Evolutionary conservation across 78 protist genomes (phyloP).

Genomic region (Anaeramoeba ignava): DNA sequence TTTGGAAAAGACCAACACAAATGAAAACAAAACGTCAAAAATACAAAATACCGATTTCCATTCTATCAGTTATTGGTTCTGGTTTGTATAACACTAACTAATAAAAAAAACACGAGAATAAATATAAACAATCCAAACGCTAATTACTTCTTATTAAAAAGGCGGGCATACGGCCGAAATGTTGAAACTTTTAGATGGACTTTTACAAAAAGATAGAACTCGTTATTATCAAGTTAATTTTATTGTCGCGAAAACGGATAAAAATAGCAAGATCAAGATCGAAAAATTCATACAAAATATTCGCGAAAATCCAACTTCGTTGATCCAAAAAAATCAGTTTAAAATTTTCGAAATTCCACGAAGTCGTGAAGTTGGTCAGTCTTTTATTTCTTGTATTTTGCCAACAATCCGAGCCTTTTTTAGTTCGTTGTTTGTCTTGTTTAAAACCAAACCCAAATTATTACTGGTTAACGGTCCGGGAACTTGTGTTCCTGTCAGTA

Average conservation of each 20-base stretch:
- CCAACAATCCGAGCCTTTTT: not conserved
- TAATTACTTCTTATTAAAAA: no score
- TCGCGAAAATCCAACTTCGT: no score
- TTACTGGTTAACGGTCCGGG: not conserved
- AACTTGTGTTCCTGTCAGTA: not conserved
- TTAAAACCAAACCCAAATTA: not conserved
- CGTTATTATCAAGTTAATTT: not conserved
- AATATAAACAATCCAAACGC: no score
- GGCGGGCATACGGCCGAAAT: slow-evolving; percentile 1
- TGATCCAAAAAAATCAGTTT: no score
- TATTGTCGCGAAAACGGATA: not conserved
- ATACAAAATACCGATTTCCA: no score
- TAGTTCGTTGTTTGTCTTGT: not conserved
- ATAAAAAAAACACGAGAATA: no score
- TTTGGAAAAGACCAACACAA: no score
- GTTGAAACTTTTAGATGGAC: not conserved
- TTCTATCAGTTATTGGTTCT: no score
- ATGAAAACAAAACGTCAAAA: no score
- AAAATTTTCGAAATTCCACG: not conserved
- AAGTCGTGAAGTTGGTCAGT: not conserved
- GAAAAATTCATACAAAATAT: not conserved
- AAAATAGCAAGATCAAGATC: not conserved
- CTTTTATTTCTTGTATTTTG: not conserved
- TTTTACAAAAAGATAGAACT: not conserved
- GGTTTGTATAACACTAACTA: no score